Percentiles rank a stretch among this genome's conserved stretches.
These are phyloP conservation scores for Circinella umbellata DNA, from an alignment of 371 early-diverging fungal genomes.

Conservation along the genomic window DNA sequence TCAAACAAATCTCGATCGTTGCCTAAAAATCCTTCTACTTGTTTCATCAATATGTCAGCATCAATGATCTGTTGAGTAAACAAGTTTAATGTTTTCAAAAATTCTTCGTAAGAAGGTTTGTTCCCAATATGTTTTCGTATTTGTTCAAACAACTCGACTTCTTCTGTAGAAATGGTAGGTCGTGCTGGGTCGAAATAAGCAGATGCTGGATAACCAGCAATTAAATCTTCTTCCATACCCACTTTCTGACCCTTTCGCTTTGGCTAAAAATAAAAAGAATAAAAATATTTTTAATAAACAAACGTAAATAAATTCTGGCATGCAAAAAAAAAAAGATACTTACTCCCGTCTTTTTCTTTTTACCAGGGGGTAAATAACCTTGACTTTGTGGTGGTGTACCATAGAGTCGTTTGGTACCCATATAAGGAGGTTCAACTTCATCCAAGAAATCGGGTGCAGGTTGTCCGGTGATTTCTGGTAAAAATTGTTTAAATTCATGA, in stretches of 20 bases:
- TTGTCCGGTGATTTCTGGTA: slow-evolving; percentile 67
- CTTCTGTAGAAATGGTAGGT: slow-evolving; percentile 61
- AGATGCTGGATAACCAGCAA: slow-evolving; percentile 18
- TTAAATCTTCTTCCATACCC: slow-evolving; percentile 19
- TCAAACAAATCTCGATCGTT: slow-evolving; percentile 78
- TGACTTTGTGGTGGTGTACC: neutral
- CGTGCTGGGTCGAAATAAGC: slow-evolving; percentile 17
- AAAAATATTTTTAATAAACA: neutral
- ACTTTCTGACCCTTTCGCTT: slow-evolving; percentile 12
- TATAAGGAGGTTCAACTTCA: slow-evolving; percentile 17
- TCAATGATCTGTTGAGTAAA: slow-evolving; percentile 95
- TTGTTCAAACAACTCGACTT: slow-evolving; percentile 88
- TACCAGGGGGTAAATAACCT: slow-evolving; percentile 7
- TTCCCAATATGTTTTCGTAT: slow-evolving; percentile 82
- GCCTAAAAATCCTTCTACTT: slow-evolving; percentile 79
- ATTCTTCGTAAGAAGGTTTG: slow-evolving; percentile 89
- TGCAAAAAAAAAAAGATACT: neutral
- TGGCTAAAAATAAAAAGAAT: neutral
- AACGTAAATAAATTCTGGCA: neutral
- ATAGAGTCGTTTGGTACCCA: slow-evolving; percentile 12
- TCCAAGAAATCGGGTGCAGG: slow-evolving; percentile 18
- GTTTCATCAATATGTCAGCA: slow-evolving; percentile 77
- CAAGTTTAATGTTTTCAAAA: slow-evolving; percentile 92
- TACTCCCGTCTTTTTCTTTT: slow-evolving; percentile 17
- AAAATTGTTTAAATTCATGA: slow-evolving; percentile 94